These are phyloP conservation scores for Cephaloascus albidus DNA, from an alignment of 805 yeast species.

Conservation along the genomic window DNA sequence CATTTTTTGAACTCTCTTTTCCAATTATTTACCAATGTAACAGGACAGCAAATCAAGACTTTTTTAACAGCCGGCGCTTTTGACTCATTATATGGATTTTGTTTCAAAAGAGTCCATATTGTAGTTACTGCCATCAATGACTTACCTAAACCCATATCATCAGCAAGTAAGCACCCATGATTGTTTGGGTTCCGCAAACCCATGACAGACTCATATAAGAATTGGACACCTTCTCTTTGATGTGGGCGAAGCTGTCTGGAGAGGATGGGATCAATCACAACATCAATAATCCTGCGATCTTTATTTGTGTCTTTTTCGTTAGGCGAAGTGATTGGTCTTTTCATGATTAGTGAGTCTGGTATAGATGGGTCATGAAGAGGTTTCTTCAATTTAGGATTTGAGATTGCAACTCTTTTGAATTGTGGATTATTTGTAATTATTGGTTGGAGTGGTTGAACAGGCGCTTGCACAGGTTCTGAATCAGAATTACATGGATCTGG, in stretches of 20 bases:
- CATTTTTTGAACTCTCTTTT: slow-evolving; percentile 80
- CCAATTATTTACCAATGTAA: slow-evolving; percentile 85
- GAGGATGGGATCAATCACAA: slow-evolving; percentile 53
- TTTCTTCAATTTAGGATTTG: background rate
- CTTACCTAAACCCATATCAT: slow-evolving; percentile 95
- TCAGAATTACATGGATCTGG: slow-evolving; percentile 7
- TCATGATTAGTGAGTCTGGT: slow-evolving; percentile 32
- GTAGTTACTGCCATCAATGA: slow-evolving; percentile 79
- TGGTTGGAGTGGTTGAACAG: slow-evolving; percentile 1
- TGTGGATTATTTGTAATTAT: slow-evolving; percentile 3
- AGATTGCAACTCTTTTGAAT: slow-evolving; percentile 3
- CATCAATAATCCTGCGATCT: slow-evolving; percentile 19
- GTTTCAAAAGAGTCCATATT: slow-evolving; percentile 74
- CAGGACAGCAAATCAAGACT: slow-evolving; percentile 83
- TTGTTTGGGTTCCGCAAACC: slow-evolving; percentile 46
- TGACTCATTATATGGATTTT: slow-evolving; percentile 36
- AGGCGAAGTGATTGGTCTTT: slow-evolving; percentile 8
- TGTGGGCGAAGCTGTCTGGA: slow-evolving; percentile 61
- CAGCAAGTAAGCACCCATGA: slow-evolving; percentile 80
- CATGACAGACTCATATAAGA: slow-evolving; percentile 76
- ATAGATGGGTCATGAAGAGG: slow-evolving; percentile 29
- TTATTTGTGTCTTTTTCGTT: slow-evolving; percentile 13
- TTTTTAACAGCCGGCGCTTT: slow-evolving; percentile 35
- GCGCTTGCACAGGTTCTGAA: background rate
- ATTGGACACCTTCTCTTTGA: slow-evolving; percentile 76